Conservation (phyloP, 2,329 filamentous ascomycete species). For the Diaporthe vaccinii region DNA sequence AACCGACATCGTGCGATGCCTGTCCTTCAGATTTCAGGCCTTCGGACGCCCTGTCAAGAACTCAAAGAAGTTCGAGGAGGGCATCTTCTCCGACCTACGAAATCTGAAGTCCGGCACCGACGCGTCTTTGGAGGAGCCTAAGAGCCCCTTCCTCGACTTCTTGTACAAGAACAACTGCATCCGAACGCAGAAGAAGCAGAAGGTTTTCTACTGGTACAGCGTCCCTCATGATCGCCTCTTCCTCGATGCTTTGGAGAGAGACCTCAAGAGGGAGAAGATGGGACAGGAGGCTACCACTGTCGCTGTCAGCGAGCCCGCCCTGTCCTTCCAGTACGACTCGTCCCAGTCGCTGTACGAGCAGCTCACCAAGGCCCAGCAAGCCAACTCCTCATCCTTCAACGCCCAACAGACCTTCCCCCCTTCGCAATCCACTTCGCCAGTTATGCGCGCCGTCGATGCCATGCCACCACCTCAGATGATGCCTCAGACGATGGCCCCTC, state of each 20-base stretch:
- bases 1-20: constrained; percentile 97
- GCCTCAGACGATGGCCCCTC: constrained; percentile 66
- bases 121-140: constrained; percentile 97
- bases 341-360: constrained; percentile 99
- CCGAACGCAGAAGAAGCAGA: constrained; percentile 99
- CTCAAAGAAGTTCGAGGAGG: constrained; percentile 99
- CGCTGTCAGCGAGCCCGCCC: constrained; percentile 94
- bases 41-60: constrained; percentile 99
- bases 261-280: constrained; percentile 99
- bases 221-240: constrained; percentile 98
- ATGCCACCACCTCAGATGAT: constrained; percentile 83
- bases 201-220: constrained; percentile 99
- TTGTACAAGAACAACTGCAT: constrained; percentile 99
- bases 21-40: constrained; percentile 98
- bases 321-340: constrained; percentile 99
- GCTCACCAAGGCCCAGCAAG: constrained; percentile 98
- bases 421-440: constrained; percentile 87
- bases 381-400: constrained; percentile 96
- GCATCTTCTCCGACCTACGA: constrained; percentile 97
- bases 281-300: constrained; percentile 97
- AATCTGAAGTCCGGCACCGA: constrained; percentile 99
- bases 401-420: constrained; percentile 80
- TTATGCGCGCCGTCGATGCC: constrained; percentile 89
- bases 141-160: constrained; percentile 98
- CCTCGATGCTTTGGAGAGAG: constrained; percentile 95